Evolutionary conservation across 352 stramenopile species (phyloP), one percentile per base, ranked within the genome.

Genomic region (Pythium monospermum): DNA sequence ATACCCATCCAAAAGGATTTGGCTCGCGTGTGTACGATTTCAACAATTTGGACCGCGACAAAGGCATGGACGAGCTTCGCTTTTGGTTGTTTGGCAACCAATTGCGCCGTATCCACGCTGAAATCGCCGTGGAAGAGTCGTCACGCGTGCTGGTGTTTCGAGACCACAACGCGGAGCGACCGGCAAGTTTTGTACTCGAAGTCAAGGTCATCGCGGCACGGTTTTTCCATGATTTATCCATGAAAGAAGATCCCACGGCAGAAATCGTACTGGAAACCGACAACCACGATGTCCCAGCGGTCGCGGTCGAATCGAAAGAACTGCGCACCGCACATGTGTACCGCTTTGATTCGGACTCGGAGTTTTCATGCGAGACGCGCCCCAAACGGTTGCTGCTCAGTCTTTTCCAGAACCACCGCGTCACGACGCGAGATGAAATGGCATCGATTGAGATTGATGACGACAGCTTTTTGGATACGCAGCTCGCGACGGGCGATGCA

Each of bases 11-110:
- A 12, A 69, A 77, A 2, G 85, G 74, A 25, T 71, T 73, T 23
- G 75, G 73, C 1, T 84, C 76, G 21, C 73, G 82, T 11, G 62
- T 94, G 25, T 94, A 91, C 50, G 83, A 94, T 54, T 94, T 94
- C 38, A 81, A 82, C 11, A 87, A 92, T 48, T 41, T 94, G 39
- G 83, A 94, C 48, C 59, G 77, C 26, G 79, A 94, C 22, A 76
- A 76, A 46, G 76, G 79, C 26, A 76, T 85, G 16, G 77, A 87
- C 18, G 77, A 77, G 1, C 57, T 93, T 16, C 82, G 76, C 1
- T 88, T 85, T 22, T 74, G 73, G 49, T 57, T 92, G 22, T 82
- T 86, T 35, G 81, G 78, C 13, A 87, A 85, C 41, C 74, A 85
- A 46, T 57, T 84, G 6, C 71, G 72, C 38, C 75, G 54, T 22